Conservation (phyloP, 495 filamentous ascomycete genomes). For the Pyrenula massariospora region DNA sequence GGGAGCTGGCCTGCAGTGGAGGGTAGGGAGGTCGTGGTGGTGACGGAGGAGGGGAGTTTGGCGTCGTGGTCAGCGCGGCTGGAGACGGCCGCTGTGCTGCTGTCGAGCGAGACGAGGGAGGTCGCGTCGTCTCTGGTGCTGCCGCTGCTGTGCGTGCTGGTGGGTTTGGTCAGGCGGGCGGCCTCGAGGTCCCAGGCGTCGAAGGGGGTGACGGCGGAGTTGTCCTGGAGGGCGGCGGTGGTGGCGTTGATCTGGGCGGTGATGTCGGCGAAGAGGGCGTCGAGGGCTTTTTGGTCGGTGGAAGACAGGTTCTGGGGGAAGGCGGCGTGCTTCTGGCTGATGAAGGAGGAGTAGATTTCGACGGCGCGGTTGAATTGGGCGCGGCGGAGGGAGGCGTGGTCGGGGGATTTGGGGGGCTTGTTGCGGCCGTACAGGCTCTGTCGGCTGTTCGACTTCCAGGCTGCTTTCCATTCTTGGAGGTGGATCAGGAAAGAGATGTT, state of each 20-base stretch:
- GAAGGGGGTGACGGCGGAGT: slow-evolving; percentile 22
- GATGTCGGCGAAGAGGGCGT: slow-evolving; percentile 35
- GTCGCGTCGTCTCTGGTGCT: not conserved
- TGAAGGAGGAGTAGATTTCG: slow-evolving; percentile 45
- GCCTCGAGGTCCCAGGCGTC: slow-evolving; percentile 6
- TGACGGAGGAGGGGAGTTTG: slow-evolving; percentile 4
- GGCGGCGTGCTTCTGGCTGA: slow-evolving; percentile 40
- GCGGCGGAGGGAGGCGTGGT: slow-evolving; percentile 17
- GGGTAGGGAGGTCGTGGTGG: slow-evolving; percentile 4
- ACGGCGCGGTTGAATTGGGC: slow-evolving; percentile 39
- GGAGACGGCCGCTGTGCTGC: slow-evolving; percentile 2
- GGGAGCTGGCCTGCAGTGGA: slow-evolving; percentile 2
- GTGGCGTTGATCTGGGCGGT: slow-evolving; percentile 23
- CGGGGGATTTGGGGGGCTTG: slow-evolving; percentile 7
- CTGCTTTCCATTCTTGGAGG: slow-evolving; percentile 41
- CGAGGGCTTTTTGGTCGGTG: slow-evolving; percentile 30
- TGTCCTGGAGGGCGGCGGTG: slow-evolving; percentile 17
- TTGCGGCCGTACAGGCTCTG: not conserved
- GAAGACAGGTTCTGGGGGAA: slow-evolving; percentile 54
- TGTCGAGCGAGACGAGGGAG: not conserved
- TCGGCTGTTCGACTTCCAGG: slow-evolving; percentile 11
- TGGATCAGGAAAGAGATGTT: slow-evolving; percentile 55
- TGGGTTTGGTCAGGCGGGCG: not conserved
- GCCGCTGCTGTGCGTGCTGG: not conserved
- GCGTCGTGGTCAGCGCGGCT: slow-evolving; percentile 2